phyloP scores from a whole-genome alignment of 1,284 basidiomycete genomes.

The Chalciporus sp. region DNA sequence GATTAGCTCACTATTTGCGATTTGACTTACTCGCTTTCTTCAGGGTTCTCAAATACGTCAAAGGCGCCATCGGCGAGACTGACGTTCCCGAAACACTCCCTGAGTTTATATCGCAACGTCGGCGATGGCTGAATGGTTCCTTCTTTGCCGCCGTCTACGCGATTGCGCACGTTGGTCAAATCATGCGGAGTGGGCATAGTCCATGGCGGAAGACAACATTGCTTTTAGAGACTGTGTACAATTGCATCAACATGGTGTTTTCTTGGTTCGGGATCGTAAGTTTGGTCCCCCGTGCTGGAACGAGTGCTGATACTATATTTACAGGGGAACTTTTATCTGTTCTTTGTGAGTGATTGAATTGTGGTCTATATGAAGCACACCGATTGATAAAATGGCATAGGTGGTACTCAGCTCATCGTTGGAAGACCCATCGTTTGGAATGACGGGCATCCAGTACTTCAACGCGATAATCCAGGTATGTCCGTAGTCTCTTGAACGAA shows the following conservation, averaged over 20 bases:
- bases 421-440: constrained; percentile 73
- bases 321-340: constrained; percentile 92
- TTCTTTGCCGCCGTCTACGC: constrained; percentile 94
- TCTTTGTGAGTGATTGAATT: constrained; percentile 70
- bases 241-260: constrained; percentile 86
- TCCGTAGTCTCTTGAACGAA: not conserved
- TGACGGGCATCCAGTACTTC: constrained; percentile 73
- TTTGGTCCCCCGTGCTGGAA: constrained; percentile 16
- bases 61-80: constrained; percentile 93
- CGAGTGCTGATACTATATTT: constrained; percentile 1
- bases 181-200: constrained; percentile 86
- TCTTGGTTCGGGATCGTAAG: constrained; percentile 91
- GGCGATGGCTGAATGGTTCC: constrained; percentile 92
- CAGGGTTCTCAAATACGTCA: constrained; percentile 95
- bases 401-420: constrained; percentile 88
- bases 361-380: not conserved
- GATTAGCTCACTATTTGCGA: not conserved
- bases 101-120: constrained; percentile 93
- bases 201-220: constrained; percentile 73
- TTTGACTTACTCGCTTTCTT: not conserved
- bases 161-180: constrained; percentile 82
- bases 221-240: constrained; percentile 85
- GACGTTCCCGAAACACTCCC: constrained; percentile 94
- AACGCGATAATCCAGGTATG: constrained; percentile 78
- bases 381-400: constrained; percentile 41